phyloP scores from a whole-genome alignment of 192 early-diverging fungal species.

The Rhizoclosmatium sp. region DNA sequence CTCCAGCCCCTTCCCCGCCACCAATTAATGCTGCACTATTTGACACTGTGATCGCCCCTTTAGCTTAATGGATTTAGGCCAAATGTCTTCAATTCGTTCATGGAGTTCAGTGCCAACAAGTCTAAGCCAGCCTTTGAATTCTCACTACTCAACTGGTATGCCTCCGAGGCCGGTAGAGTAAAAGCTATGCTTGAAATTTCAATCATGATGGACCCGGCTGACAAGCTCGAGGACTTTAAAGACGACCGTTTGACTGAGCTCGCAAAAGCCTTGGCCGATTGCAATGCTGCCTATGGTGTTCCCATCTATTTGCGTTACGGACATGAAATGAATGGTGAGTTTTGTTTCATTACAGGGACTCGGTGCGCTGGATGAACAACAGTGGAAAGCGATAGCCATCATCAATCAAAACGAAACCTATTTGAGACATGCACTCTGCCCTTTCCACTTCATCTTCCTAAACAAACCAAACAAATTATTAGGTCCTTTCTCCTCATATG shows the following conservation, averaged over 20 bases:
- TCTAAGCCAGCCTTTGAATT: conserved; percentile 6
- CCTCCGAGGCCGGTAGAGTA: conserved; percentile 31
- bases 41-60: not conserved
- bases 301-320: conserved; percentile 54
- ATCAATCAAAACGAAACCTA: too few relatives aligned
- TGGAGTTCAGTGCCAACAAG: conserved; percentile 33
- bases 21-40: not conserved
- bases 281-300: conserved; percentile 46
- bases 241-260: conserved; percentile 28
- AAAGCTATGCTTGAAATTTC: conserved; percentile 50
- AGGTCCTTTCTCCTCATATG: conserved; percentile 45
- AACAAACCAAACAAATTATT: not conserved
- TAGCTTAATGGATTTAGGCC: not conserved
- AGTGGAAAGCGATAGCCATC: not conserved
- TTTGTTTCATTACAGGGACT: not conserved
- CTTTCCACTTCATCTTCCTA: not conserved
- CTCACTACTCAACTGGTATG: conserved; percentile 47
- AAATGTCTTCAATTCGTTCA: conserved; percentile 42
- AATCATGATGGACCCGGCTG: conserved; percentile 30
- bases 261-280: conserved; percentile 17
- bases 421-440: not conserved
- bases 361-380: not conserved
- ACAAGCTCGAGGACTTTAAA: conserved; percentile 15
- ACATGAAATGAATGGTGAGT: conserved; percentile 61
- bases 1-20: not conserved